Base-by-base conservation (phyloP, 768 basidiomycete genomes). In the Leccinum rimulosum region DNA sequence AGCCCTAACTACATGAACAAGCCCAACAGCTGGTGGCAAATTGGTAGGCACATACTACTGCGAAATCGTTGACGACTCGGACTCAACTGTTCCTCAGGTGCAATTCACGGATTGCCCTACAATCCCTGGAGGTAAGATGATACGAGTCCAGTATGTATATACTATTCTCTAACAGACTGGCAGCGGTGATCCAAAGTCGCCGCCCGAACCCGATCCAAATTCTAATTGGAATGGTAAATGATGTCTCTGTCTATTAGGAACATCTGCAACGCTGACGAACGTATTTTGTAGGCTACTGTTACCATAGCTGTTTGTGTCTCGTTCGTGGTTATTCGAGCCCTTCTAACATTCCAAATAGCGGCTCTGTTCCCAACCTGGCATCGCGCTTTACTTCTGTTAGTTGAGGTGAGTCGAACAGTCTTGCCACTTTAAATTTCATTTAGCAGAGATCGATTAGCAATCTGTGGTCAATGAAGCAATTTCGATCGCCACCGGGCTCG, bases 301-400 rank as follows among this genome's bases (percentile, higher is more conserved):
- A 62, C 35, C 66, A 67, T 40, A 48, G n/a, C 22, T 57, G 66
- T 67, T 17, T 12, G 66, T 57, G 10, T 10, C 25, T 30, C 2
- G 12, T 6, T n/a, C 15, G 3, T 1, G 1, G 1, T 6, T 4
- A 22, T 50, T 22, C 1, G 15, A 54, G 6, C 5, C 6, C 11
- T 8, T 8, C 25, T 68, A 43, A 68, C 30, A 50, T 33, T 30
- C 19, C 15, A n/a, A 40, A 54, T 27, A 67, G 66, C 66, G 48
- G 56, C 66, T 31, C 25, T 67, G n/a, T 67, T 67, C 49, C 66
- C 66, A 25, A 48, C 66, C 15, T 67, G 66, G 66, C 66, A 67
- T 12, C 63, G 66, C 48, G 48, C 61, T 19, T 43, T 58, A n/a
- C 0, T 62, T 31, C 6, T 67, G 52, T 54, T 67, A 17, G 15